These are phyloP conservation scores for Trichosporon inkin DNA, from an alignment of 1,284 basidiomycete genomes.

Conservation along the genomic window DNA sequence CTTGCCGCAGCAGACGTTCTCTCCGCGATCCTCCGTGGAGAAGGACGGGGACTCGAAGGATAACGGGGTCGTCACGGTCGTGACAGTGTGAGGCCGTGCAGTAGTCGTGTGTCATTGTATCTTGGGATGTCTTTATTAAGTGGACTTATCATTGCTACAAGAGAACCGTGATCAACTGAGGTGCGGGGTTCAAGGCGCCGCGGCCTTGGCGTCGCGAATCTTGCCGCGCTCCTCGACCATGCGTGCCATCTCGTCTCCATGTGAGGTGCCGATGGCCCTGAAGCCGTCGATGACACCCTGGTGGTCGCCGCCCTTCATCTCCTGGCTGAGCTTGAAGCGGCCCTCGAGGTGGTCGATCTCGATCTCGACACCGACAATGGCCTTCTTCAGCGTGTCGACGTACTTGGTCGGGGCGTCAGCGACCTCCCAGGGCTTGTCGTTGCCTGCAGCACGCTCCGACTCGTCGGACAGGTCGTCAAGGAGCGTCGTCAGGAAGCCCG, in stretches of 20 bases:
- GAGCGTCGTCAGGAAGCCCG: conserved; percentile 37
- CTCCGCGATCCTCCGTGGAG: background rate
- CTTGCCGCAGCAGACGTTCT: background rate
- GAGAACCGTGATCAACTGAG: no score
- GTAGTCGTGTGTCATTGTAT: background rate
- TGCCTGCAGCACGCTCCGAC: conserved; percentile 25
- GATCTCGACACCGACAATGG: conserved; percentile 51
- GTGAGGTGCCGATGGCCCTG: conserved; percentile 28
- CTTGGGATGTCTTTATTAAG: no score
- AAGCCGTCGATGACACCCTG: conserved; percentile 49
- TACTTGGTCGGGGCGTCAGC: conserved; percentile 48
- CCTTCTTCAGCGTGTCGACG: conserved; percentile 47
- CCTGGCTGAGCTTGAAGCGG: conserved; percentile 51
- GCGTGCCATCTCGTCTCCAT: conserved; percentile 38
- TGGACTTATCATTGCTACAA: no score
- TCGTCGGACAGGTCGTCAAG: conserved; percentile 36
- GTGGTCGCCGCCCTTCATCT: conserved; percentile 45
- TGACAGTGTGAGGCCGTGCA: background rate
- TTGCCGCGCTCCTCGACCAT: conserved; percentile 36
- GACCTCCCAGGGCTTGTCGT: conserved; percentile 43
- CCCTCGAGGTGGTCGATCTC: conserved; percentile 47
- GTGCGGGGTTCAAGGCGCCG: no score
- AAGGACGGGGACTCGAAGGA: conserved; percentile 5
- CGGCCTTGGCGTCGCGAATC: background rate
- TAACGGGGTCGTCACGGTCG: background rate